Evolutionary conservation across 2,329 filamentous ascomycete genomes (phyloP).

Genomic region (Elsinoe ampelina): DNA sequence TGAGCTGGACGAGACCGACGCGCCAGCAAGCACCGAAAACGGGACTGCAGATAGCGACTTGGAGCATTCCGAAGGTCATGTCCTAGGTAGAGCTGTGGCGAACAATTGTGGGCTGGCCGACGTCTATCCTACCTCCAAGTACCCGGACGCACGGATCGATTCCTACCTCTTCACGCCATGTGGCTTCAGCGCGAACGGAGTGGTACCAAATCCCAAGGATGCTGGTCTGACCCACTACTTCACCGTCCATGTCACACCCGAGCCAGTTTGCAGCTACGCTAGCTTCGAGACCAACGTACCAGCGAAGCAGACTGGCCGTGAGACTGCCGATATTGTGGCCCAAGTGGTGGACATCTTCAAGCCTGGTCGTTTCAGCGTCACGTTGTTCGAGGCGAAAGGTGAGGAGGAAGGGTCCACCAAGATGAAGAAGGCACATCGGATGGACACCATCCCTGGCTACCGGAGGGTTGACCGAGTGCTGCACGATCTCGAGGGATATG

Average conservation of each 20-base stretch:
- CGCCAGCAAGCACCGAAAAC: constrained; percentile 39
- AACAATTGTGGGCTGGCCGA: constrained; percentile 80
- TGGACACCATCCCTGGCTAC: constrained; percentile 79
- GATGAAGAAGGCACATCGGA: constrained; percentile 41
- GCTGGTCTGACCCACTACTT: constrained; percentile 67
- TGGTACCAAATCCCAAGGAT: constrained; percentile 64
- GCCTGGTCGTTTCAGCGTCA: constrained; percentile 94
- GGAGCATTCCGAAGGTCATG: constrained; percentile 69
- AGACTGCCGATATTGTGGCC: constrained; percentile 82
- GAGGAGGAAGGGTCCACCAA: constrained; percentile 30
- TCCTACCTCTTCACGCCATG: constrained; percentile 95
- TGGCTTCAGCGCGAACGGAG: constrained; percentile 93
- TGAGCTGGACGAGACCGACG: constrained; percentile 49
- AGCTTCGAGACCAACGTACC: constrained; percentile 98
- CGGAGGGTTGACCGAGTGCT: constrained; percentile 87
- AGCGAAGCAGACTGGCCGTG: constrained; percentile 73
- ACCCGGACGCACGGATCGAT: constrained; percentile 87
- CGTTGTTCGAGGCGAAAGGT: constrained; percentile 83
- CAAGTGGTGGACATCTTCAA: constrained; percentile 95
- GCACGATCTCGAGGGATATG: constrained; percentile 94
- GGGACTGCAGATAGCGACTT: constrained; percentile 14
- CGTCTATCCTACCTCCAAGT: constrained; percentile 77
- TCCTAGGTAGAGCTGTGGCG: constrained; percentile 83
- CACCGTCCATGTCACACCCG: constrained; percentile 94
- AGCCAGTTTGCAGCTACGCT: constrained; percentile 93